Conservation (phyloP, 805 yeast species). For the Saccharomycopsis sp. region DNA sequence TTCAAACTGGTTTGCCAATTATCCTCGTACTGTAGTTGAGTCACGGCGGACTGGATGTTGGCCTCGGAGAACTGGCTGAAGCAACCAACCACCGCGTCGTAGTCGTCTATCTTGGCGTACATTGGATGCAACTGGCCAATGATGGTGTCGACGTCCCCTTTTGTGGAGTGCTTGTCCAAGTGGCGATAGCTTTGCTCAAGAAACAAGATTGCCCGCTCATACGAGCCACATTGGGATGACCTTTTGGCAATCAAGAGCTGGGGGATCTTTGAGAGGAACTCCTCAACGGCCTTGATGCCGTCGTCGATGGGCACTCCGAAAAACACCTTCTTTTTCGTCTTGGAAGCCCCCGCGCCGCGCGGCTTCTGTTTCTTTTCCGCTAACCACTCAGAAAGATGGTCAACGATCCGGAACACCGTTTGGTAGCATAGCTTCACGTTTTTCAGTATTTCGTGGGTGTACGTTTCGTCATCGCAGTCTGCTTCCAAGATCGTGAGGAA, state of each 20-base stretch:
- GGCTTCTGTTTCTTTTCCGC: conserved; percentile 32
- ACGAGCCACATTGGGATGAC: conserved; percentile 75
- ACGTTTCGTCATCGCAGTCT: conserved; percentile 29
- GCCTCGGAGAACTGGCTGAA: conserved; percentile 62
- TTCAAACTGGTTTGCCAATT: conserved; percentile 84
- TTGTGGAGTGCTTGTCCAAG: no score
- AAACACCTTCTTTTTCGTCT: conserved; percentile 22
- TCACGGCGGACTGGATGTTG: conserved; percentile 63
- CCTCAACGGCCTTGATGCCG: conserved; percentile 29
- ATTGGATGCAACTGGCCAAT: conserved; percentile 57
- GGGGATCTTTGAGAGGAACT: conserved; percentile 49
- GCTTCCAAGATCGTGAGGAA: conserved; percentile 48
- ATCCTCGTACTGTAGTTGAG: conserved; percentile 74
- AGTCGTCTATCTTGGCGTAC: conserved; percentile 81
- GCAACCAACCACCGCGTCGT: conserved; percentile 84
- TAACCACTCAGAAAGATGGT: conserved; percentile 75
- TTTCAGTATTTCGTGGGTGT: conserved; percentile 49
- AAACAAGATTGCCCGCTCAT: conserved; percentile 79
- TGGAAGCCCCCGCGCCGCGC: conserved; percentile 20
- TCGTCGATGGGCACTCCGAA: conserved; percentile 1
- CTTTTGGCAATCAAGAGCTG: conserved; percentile 63
- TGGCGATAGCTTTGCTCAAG: conserved; percentile 65
- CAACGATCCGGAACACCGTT: conserved; percentile 70
- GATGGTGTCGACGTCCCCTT: conserved; percentile 22
- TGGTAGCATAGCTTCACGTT: conserved; percentile 58